Percentiles rank a stretch among this genome's conserved stretches.
Conservation (phyloP, 2,329 filamentous ascomycete genomes). For the Tricladium varicosporioides region DNA sequence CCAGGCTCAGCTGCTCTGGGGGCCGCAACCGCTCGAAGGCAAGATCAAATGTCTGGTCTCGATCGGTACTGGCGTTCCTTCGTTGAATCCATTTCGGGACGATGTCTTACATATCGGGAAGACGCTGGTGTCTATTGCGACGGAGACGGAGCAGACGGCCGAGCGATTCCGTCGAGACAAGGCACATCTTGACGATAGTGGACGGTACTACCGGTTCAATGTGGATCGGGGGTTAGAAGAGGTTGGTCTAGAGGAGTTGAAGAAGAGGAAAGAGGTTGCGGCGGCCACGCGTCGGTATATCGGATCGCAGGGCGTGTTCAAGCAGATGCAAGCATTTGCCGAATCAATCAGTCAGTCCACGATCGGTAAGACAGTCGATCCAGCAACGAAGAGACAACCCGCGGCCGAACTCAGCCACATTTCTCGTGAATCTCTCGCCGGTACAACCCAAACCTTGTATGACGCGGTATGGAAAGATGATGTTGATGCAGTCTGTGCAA, state of each 20-base stretch:
- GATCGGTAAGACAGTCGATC: too few relatives aligned
- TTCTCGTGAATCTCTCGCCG: too few relatives aligned
- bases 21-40: slow-evolving; percentile 27
- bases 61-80: slow-evolving; percentile 39
- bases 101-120: slow-evolving; percentile 30
- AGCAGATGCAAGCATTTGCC: slow-evolving; percentile 20
- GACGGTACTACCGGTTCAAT: slow-evolving; percentile 45
- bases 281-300: slow-evolving; percentile 32
- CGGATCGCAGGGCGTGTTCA: slow-evolving; percentile 26
- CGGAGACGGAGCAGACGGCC: slow-evolving; percentile 41
- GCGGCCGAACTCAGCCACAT: too few relatives aligned
- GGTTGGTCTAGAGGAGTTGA: slow-evolving; percentile 40
- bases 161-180: slow-evolving; percentile 38
- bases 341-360: too few relatives aligned
- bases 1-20: slow-evolving; percentile 39
- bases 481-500: too few relatives aligned
- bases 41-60: slow-evolving; percentile 39
- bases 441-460: too few relatives aligned
- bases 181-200: slow-evolving; percentile 31
- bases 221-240: slow-evolving; percentile 40
- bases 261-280: slow-evolving; percentile 33
- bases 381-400: too few relatives aligned
- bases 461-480: too few relatives aligned
- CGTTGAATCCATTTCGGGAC: slow-evolving; percentile 30
- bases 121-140: slow-evolving; percentile 31